A percentile compares a stretch with the other conserved stretches of the same genome.
phyloP scores from a whole-genome alignment of 2,329 filamentous ascomycete species.

The Cladophialophora immunda region DNA sequence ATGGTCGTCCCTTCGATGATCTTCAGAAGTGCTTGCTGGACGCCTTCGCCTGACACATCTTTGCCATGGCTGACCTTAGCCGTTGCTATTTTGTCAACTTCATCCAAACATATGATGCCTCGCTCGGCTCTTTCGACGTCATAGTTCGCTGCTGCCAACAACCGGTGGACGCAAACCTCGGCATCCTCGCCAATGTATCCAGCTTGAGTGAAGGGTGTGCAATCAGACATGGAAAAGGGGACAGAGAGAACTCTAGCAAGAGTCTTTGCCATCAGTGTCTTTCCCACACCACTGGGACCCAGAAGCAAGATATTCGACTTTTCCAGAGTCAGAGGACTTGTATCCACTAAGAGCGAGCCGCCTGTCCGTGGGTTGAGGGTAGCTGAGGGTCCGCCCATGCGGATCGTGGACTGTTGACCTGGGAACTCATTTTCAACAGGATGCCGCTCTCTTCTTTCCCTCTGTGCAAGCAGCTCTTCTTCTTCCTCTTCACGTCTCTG shows the following conservation, averaged over 20 bases:
- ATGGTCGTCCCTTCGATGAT: conserved; percentile 96
- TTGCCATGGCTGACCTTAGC: conserved; percentile 87
- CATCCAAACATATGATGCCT: conserved; percentile 94
- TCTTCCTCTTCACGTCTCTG: conserved; percentile 81
- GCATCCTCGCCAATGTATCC: conserved; percentile 98
- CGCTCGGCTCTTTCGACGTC: conserved; percentile 84
- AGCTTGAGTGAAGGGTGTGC: conserved; percentile 93
- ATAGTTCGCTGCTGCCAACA: conserved; percentile 90
- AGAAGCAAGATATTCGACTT: conserved; percentile 94
- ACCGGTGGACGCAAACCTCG: conserved; percentile 90
- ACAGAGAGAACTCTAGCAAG: conserved; percentile 92
- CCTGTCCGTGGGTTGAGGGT: conserved; percentile 40
- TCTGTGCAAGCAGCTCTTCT: conserved; percentile 75
- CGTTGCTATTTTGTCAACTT: conserved; percentile 96
- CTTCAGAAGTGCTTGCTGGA: conserved; percentile 94
- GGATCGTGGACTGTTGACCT: conserved; percentile 65
- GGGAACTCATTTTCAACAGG: conserved; percentile 79
- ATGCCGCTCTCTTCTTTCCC: conserved; percentile 75
- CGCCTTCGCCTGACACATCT: conserved; percentile 94
- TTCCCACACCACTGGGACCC: conserved; percentile 93
- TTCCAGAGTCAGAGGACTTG: conserved; percentile 76
- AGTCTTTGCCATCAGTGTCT: conserved; percentile 92
- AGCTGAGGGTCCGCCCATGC: conserved; percentile 44
- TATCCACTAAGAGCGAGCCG: conserved; percentile 59
- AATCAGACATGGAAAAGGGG: conserved; percentile 94